Conservation (phyloP, 2,329 filamentous ascomycete species). For the Neopestalotiopsis sp. region DNA sequence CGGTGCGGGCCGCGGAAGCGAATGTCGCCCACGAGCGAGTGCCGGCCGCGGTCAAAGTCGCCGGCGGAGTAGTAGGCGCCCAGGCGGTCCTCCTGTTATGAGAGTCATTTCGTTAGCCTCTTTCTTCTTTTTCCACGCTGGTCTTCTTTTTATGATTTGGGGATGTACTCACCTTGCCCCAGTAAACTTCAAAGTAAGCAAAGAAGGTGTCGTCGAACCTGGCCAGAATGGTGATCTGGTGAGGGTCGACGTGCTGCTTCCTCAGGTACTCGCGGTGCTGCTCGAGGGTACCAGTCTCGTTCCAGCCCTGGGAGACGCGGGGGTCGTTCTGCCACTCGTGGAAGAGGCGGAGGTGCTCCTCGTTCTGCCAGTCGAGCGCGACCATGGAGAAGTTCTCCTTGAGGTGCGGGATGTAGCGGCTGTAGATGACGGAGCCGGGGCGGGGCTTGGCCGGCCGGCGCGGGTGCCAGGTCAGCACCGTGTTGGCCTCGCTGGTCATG, state of each 20-base stretch:
- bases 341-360: constrained; percentile 71
- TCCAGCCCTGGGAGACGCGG: constrained; percentile 80
- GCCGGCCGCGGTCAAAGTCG: constrained; percentile 63
- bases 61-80: constrained; percentile 60
- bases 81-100: constrained; percentile 55
- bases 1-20: constrained; percentile 65
- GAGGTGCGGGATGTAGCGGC: constrained; percentile 77
- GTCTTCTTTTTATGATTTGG: background rate
- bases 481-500: constrained; percentile 41
- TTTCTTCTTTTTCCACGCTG: background rate
- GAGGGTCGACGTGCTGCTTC: constrained; percentile 71
- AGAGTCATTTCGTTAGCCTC: background rate
- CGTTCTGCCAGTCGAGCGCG: constrained; percentile 70
- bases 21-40: constrained; percentile 63
- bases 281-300: constrained; percentile 76
- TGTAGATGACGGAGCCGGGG: constrained; percentile 75
- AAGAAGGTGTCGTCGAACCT: constrained; percentile 74
- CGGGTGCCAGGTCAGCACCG: constrained; percentile 63
- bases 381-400: constrained; percentile 79
- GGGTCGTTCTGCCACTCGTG: constrained; percentile 85
- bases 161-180: constrained; percentile 59
- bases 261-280: constrained; percentile 76
- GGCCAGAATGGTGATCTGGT: constrained; percentile 72
- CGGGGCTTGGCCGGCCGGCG: constrained; percentile 73
- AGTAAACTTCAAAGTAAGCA: constrained; percentile 83